Evolutionary conservation across 495 filamentous ascomycete species (phyloP), one percentile per base, ranked within the genome.

Genomic region (Alectoria sarmentosa): DNA sequence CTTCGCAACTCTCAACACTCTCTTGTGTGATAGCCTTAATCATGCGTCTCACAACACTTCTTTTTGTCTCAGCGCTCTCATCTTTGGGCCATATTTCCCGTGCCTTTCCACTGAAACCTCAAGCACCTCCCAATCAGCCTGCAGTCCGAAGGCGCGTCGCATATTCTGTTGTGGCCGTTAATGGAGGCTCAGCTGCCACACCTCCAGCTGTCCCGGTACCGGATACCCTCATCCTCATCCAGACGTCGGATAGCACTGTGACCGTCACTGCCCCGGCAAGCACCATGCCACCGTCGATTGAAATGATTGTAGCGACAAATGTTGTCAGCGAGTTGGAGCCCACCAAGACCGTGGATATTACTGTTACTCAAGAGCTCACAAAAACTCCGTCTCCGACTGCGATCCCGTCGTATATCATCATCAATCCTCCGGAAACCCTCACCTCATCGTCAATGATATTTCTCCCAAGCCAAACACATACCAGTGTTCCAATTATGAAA

Each of bases 121-220:
- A 37, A 46, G 60, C 30, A 37, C 41, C 32, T 15, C 49, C 60
- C 23, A 38, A 19, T 52, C 42, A 65, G 46, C 49, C 60, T 44
- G 64, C 64, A 28, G 42, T 68, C 58, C 38, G 48, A 42, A 65
- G 58, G 44, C 69, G 69, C 54, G 68, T 71, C 37, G 66, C 70
- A 28, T 83, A 83, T 66, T 71, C 75, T 9, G 75, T 83, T 37
- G 80, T 82, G 63, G 79, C 81, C 62, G 80, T 82, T 28, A 79
- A 74, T 64, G 71, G 74, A 41, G 77, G 76, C 36, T 70, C 73
- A 3, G 62, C 69, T 15, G 66, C 71, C 28, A 72, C 69, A 58
- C 67, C 70, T 21, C 59, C 69, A 23, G 54, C 68, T 44, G 8
- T 49, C 23, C 28, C 44, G 10, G 34, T 26, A 19, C 69, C 72